Base-by-base conservation (phyloP, 2,329 filamentous ascomycete species). In the Pseudogymnoascus sp. region DNA sequence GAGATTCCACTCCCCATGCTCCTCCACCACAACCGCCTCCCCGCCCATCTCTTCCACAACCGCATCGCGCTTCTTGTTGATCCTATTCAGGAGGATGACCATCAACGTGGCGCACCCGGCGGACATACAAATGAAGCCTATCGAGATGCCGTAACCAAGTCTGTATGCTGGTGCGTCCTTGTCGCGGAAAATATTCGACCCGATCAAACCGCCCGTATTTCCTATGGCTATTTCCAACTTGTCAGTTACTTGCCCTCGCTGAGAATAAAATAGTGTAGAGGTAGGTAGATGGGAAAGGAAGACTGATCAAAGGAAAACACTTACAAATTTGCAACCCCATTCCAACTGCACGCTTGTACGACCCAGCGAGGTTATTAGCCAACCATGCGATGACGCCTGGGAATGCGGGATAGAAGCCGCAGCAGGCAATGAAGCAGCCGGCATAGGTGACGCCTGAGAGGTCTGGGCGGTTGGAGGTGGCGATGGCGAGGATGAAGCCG, bases 271-370 rank as follows among this genome's bases (percentile, higher is more conserved):
- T 44, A n/a, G 37, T 17, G 11, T 26, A 3, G n/a, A 24, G 40
- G 11, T 44, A 26, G 44, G 10, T 4, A 17, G 41, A 2, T 13
- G 4, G 47, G 26, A 58, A 17, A n/a, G 15, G 15, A 17, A 33
- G 29, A 58, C 0, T 81, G 81, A n/a, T 11, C 21, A 13, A 44
- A n/a, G 21, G 26, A 29, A 47, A 29, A 8, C 4, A 47, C 41
- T 29, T 7, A 47, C 41, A 47, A 57, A 88, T 85, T 36, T 85
- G 82, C 17, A 87, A 73, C 0, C 84, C 85, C 79, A 87, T 87
- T 1, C 84, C 85, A 0, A 79, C 80, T 11, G 80, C 81, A 3
- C 84, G 78, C 66, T 79, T 79, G 62, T 77, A 75, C 13, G 84
- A 78, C 0, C 84, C 83, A 1, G 76, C 77, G 0, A 85, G 78